Evolutionary conservation across 2,329 filamentous ascomycete species (phyloP), one percentile per base, ranked within the genome.

Genomic region (Fonsecaea nubica): DNA sequence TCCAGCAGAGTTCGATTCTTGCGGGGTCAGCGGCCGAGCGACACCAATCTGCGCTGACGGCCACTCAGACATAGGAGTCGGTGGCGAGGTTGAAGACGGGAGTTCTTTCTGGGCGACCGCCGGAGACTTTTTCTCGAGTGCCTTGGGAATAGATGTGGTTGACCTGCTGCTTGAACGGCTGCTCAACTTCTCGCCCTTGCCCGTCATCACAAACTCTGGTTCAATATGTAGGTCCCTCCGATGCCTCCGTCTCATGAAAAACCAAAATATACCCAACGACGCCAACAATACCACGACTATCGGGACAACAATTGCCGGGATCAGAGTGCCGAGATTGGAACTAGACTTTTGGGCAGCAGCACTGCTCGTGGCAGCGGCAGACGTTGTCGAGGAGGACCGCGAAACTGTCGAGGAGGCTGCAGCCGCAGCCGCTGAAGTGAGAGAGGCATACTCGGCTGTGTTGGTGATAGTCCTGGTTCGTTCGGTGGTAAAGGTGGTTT

Each of bases 361-460:
- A 74, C 69, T 79, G 75, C 52, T 79, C 75, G 42, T 78, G 71
- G 69, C 78, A 73, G 12, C 79, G 73, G 13, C 78, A 72, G 25
- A 79, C 70, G 2, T 78, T 74, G 68, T 74, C 75, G 56, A 78
- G 69, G 62, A 75, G 74, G 70, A 81, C 77, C 67, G 78, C 74
- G 35, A 80, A 35, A n/a, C 18, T 79, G 12, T 79, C 77, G 25
- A 78, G 76, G 25, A 79, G 74, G 64, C 36, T n/a, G 65, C 58
- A 6, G 36, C 33, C 36, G 69, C 57, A 12, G 64, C 69, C 2
- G 68, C 67, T 32, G 69, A 66, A 3, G 64, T 67, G 56, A 73
- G 50, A 12, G 69, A 72, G 52, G 71, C 65, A 65, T 71, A 71
- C 64, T 66, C 59, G 56, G 65, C 58, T 4, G 67, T 40, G 48